Conservation (phyloP, 1,284 basidiomycete species). For the Spongiforma sp. region DNA sequence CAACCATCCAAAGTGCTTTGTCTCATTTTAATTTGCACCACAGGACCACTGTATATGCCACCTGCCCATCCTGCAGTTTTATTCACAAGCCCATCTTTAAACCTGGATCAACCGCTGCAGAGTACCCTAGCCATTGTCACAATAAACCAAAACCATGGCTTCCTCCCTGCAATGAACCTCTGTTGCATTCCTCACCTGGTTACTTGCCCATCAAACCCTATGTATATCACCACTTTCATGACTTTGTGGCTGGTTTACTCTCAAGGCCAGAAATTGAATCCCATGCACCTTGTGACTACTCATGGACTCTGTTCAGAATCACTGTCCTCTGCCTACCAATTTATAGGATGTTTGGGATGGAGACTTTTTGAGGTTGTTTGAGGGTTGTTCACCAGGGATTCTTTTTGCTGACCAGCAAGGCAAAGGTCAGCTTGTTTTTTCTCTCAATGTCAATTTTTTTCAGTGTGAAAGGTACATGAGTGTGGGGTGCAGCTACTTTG, state of each 20-base stretch:
- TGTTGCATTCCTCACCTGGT: neutral
- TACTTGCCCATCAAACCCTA: slow-evolving; percentile 9
- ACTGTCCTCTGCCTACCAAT: neutral
- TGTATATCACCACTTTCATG: slow-evolving; percentile 5
- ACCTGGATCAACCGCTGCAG: neutral
- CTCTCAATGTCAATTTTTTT: neutral
- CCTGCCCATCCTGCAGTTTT: slow-evolving; percentile 8
- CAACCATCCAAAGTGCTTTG: neutral
- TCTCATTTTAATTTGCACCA: neutral
- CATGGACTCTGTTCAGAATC: neutral
- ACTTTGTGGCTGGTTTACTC: slow-evolving; percentile 1
- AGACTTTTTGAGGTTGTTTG: neutral
- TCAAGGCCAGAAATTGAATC: neutral
- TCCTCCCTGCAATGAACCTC: slow-evolving; percentile 1
- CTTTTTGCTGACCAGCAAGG: neutral
- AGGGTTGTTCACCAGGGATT: neutral
- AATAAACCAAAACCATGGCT: slow-evolving; percentile 5
- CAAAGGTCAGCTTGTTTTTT: neutral
- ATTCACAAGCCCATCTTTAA: slow-evolving; percentile 1
- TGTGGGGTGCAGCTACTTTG: neutral
- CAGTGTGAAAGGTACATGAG: neutral
- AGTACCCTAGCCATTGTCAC: slow-evolving; percentile 4
- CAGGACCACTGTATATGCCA: neutral
- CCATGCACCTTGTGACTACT: slow-evolving; percentile 5
- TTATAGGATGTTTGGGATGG: slow-evolving; percentile 8